Conservation (phyloP, 2,329 filamentous ascomycete genomes). For the Fusarium beomiforme region DNA sequence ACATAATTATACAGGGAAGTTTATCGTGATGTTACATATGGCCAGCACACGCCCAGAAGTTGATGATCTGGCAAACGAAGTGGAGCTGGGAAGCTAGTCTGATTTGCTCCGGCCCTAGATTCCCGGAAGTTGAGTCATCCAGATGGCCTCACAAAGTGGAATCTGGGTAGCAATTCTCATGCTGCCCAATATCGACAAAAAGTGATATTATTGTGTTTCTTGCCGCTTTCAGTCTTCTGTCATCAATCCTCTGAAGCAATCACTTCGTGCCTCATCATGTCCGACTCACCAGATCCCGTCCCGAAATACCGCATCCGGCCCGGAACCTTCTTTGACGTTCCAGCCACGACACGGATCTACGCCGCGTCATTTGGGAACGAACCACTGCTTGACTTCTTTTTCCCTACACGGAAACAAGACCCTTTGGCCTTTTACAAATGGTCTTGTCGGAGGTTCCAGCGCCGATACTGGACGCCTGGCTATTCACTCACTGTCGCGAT, state of each 20-base stretch:
- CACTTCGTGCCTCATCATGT: neutral
- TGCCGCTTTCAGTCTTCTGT: fast-evolving
- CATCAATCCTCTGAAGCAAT: no score
- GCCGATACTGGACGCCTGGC: slow-evolving; percentile 4
- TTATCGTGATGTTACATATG: neutral
- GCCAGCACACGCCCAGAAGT: neutral
- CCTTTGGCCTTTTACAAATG: neutral
- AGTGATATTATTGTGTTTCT: fast-evolving
- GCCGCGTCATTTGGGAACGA: neutral
- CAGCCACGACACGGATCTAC: neutral
- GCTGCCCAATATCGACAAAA: neutral
- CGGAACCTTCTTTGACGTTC: neutral
- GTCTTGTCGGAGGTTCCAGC: neutral
- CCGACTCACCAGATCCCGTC: neutral
- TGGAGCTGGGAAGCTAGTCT: neutral
- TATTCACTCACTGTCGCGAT: slow-evolving; percentile 1
- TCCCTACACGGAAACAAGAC: neutral
- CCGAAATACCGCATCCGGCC: slow-evolving; percentile 7
- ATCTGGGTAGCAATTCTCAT: neutral
- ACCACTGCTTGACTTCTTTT: slow-evolving; percentile 2
- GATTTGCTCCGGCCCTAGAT: neutral
- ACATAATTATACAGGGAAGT: neutral
- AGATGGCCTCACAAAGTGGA: neutral
- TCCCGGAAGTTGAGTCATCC: neutral
- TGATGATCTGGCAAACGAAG: neutral